These are phyloP conservation scores for Botrytis porri DNA, from an alignment of 2,329 filamentous ascomycete genomes.

Conservation along the genomic window DNA sequence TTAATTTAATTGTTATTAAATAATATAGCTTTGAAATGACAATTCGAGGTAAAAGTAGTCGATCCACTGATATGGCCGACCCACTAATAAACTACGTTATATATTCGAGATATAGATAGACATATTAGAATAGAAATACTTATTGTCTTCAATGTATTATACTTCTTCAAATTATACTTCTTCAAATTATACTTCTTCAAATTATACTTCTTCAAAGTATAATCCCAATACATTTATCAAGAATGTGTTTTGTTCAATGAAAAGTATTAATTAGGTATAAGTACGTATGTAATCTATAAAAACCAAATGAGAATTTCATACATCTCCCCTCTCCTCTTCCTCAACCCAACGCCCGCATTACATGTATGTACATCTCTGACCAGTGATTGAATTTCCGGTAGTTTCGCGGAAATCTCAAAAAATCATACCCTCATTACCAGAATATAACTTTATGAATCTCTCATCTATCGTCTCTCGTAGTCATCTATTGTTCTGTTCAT, in stretches of 20 bases:
- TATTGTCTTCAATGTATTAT: no score
- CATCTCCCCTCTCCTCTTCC: neutral
- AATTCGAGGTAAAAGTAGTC: no score
- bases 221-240: no score
- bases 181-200: no score
- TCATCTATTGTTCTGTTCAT: neutral
- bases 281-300: neutral
- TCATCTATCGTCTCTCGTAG: slow-evolving; percentile 9
- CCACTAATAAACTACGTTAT: no score
- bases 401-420: neutral
- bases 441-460: neutral
- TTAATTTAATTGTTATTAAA: no score
- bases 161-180: no score
- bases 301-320: neutral
- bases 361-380: neutral
- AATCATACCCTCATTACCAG: slow-evolving; percentile 1
- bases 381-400: neutral
- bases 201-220: no score
- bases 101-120: no score
- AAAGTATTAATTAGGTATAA: slow-evolving; percentile 8
- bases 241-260: neutral
- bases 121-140: no score
- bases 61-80: no score
- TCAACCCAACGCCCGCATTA: neutral
- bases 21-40: no score